These are phyloP conservation scores for Plasmodium sp. DNA, from an alignment of 169 alveolate species.

Conservation along the genomic window DNA sequence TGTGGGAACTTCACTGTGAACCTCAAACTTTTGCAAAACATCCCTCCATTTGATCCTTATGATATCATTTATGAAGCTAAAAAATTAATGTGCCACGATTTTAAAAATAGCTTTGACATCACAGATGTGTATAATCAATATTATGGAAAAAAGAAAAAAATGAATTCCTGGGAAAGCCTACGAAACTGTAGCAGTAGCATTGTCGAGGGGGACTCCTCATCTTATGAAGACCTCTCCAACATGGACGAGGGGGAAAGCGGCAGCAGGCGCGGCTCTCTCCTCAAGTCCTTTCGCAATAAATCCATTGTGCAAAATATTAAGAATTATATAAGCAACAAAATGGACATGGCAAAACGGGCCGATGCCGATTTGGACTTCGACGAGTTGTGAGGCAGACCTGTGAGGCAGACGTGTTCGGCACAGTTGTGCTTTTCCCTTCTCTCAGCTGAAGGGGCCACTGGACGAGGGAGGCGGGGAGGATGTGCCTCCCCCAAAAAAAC, in stretches of 20 bases:
- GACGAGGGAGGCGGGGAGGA: background rate
- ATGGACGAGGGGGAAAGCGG: slow-evolving; percentile 6
- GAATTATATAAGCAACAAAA: slow-evolving; percentile 66
- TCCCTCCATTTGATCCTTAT: slow-evolving; percentile 74
- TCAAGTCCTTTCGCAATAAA: slow-evolving; percentile 25
- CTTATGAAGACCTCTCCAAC: background rate
- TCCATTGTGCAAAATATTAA: slow-evolving; percentile 54
- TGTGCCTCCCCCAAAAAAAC: background rate
- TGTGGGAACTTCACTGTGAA: slow-evolving; percentile 73
- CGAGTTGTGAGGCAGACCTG: background rate
- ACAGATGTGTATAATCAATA: slow-evolving; percentile 44
- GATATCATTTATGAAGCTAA: slow-evolving; percentile 70
- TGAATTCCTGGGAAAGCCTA: slow-evolving; percentile 3
- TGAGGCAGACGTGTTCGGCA: background rate
- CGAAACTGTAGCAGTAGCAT: slow-evolving; percentile 3
- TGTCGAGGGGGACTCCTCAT: background rate
- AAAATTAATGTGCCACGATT: slow-evolving; percentile 43
- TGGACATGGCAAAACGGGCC: slow-evolving; percentile 4
- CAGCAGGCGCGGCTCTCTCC: background rate
- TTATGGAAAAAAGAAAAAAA: slow-evolving; percentile 55
- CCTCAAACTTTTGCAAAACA: slow-evolving; percentile 70
- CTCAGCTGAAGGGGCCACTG: background rate
- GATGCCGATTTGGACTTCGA: background rate
- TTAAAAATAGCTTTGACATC: slow-evolving; percentile 13
- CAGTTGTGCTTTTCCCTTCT: background rate